Base-by-base conservation (phyloP, 2,329 filamentous ascomycete genomes). In the Scytalidium sp. region DNA sequence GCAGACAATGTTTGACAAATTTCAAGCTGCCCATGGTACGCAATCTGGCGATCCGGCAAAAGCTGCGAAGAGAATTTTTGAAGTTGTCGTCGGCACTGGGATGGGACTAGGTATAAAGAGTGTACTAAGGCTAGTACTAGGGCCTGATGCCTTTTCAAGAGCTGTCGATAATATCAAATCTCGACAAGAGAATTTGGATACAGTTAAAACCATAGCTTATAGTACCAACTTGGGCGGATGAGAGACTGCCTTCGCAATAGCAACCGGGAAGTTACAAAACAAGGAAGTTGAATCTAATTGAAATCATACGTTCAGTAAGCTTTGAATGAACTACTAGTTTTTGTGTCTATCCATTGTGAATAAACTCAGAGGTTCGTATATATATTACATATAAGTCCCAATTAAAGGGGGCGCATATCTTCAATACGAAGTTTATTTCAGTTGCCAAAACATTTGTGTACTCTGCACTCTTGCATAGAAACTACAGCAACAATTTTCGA, bases 31-130 rank as follows among this genome's bases (percentile, higher is more conserved):
- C 25, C 25, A 44, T 19, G 46, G 46, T 11, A 43, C 15, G 21
- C 36, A 50, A 40, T 41, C 4, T 15, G 47, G 47, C 2, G 42
- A 50, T 29, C 19, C 19, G 6, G 29, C 41, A 13, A 29, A 29
- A 29, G 25, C 25, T 29, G 25, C 25, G 13, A 29, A 65, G 50
- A 71, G 65, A 7, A 66, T 78, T 7, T 75, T 70, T 47, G 68
- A 76, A 21, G 65, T 77, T 4, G 61, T 70, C 1, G 60, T 66
- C 1, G 71, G 68, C 0, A 66, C 70, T 20, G 71, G 70, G 0
- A 60, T 64, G n/a, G 72, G 70, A 2, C 53, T 46, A 9, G 69
- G 70, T 0, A 61, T 29, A 13, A 29, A 29, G 25, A 29, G 13
- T 29, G 25, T 8, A 13, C 13, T 29, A 29, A 29, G 25, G 25